A percentile compares a stretch with the other conserved stretches of the same genome.
phyloP scores from a whole-genome alignment of 176 grass and related monocot species.

The Phoenix dactylifera region DNA sequence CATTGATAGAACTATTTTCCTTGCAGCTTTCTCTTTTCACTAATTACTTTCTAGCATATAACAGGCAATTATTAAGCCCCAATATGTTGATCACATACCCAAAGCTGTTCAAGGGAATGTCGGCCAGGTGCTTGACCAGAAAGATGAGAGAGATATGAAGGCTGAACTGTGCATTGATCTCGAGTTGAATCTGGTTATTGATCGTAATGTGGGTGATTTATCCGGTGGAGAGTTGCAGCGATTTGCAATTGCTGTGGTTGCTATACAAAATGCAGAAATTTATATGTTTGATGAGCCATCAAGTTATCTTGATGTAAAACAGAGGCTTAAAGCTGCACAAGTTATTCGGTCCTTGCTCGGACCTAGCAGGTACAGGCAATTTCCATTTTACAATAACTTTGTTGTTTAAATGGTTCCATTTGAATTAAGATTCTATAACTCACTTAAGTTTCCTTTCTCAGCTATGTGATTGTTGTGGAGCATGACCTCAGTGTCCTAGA shows the following conservation, averaged over 20 bases:
- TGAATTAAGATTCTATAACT: too few species aligned
- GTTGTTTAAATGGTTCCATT: too few species aligned
- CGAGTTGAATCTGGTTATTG: slow-evolving; percentile 57
- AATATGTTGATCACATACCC: slow-evolving; percentile 62
- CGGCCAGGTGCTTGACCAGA: slow-evolving; percentile 37
- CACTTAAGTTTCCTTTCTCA: too few species aligned
- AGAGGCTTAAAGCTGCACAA: slow-evolving; percentile 73
- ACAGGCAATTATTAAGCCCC: slow-evolving; percentile 65
- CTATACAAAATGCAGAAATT: slow-evolving; percentile 72
- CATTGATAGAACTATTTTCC: too few species aligned
- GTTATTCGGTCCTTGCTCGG: too few species aligned
- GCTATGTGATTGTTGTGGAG: too few species aligned
- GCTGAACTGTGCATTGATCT: slow-evolving; percentile 37
- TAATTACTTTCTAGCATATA: slow-evolving; percentile 2
- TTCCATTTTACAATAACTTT: too few species aligned
- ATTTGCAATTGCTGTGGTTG: slow-evolving; percentile 82
- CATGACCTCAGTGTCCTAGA: too few species aligned
- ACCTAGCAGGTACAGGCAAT: too few species aligned
- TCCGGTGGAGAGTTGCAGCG: slow-evolving; percentile 81
- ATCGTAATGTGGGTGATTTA: slow-evolving; percentile 54
- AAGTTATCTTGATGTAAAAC: slow-evolving; percentile 86
- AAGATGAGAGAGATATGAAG: slow-evolving; percentile 48
- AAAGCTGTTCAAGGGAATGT: slow-evolving; percentile 69
- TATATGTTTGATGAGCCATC: slow-evolving; percentile 91
- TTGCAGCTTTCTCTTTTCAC: too few species aligned